Conservation (phyloP, 140 eudicot species). For the Erigeron philadelphicus region DNA sequence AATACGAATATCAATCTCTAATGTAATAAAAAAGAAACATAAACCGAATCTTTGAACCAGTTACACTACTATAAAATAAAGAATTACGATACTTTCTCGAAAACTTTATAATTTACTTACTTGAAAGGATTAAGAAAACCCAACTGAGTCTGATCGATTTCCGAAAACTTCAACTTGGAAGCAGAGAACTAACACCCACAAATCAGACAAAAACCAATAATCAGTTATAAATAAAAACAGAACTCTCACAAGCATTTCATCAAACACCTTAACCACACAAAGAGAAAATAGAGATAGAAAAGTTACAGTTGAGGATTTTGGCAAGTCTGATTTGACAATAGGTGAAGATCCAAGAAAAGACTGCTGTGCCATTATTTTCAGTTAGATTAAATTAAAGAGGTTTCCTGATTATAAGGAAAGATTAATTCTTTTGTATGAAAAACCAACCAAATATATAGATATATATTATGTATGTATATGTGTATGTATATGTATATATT, state of each 20-base stretch:
- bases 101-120: constrained; percentile 37
- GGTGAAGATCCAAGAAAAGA: constrained; percentile 40
- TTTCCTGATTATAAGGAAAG: constrained; percentile 19
- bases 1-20: neutral
- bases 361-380: constrained; percentile 47
- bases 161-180: constrained; percentile 47
- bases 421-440: constrained; percentile 14
- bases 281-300: constrained; percentile 10
- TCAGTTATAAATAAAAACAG: constrained; percentile 1
- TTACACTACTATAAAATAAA: neutral
- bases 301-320: constrained; percentile 40
- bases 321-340: constrained; percentile 24
- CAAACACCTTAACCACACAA: constrained; percentile 19
- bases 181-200: constrained; percentile 44
- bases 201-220: neutral
- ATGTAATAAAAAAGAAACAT: neutral
- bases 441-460: constrained; percentile 16
- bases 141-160: constrained; percentile 44
- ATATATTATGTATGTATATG: constrained; percentile 5
- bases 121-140: constrained; percentile 39
- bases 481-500: neutral
- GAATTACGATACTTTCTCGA: neutral
- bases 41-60: neutral
- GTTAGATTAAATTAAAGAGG: constrained; percentile 12
- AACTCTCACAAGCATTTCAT: constrained; percentile 11